Base-by-base conservation (phyloP, 768 basidiomycete species). In the Mycena alexandri region DNA sequence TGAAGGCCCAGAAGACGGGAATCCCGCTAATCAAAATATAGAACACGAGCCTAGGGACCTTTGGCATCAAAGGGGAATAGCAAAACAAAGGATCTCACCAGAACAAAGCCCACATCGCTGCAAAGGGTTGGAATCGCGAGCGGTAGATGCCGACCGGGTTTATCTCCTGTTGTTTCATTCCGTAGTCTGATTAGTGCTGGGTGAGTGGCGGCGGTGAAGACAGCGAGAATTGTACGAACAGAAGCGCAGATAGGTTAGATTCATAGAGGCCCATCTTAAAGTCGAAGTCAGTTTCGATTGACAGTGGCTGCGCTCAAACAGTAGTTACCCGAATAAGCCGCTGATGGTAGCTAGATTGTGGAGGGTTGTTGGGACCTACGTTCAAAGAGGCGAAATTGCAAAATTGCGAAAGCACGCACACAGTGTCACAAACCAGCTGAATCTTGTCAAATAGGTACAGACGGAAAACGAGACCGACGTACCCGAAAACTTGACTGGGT, bases 401-500 rank as follows among this genome's bases (percentile, higher is more conserved):
- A n/a, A n/a, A n/a, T n/a, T n/a, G n/a, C n/a, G n/a, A n/a, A n/a
- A n/a, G n/a, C n/a, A 36, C 33, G 7, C 36, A 54, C 52, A 54
- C 12, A 54, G 52, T n/a, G 52, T 38, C 33, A 54, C 52, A 21
- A 54, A 54, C 52, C 52, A 54, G 17, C 52, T 54, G 34, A 54
- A n/a, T 21, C 21, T 36, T n/a, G 52, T 54, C 34, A 38, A 5
- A 54, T 12, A 38, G 34, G n/a, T 19, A 33, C 17, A 22, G 36
- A 10, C 6, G 4, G 13, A 8, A 21, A 54, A n/a, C 11, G 19
- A 21, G 7, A 38, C 12, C 12, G 48, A 14, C 52, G 7, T 33
- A 54, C 52, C 52, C n/a, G 33, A 54, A 54, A 21, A 54, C 52
- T 21, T 54, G 34, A 21, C 52, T 54, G 17, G 52, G 52, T 21